Evolutionary conservation across 768 basidiomycete species (phyloP), one percentile per base, ranked within the genome.

Genomic region (Leccinum arenicola): DNA sequence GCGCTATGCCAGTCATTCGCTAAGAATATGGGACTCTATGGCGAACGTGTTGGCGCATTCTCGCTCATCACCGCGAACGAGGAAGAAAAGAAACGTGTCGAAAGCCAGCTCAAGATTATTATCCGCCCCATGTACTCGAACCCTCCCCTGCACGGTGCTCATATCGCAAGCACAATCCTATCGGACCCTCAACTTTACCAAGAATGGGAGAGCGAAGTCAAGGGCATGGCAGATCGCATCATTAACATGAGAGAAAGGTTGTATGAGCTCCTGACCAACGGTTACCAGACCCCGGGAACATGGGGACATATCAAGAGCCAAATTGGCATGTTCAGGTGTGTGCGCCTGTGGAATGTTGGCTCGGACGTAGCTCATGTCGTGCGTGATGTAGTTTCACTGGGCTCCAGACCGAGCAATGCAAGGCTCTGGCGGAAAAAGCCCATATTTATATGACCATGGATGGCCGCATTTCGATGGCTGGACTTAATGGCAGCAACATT

Each of bases 11-110:
- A 99, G 74, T 95, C 92, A 38, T 99, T 97, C 74, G 97, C 97
- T 40, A 99, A 99, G 82, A 98, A 98, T 81, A 96, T 98, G 87
- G 97, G 97, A 55, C 84, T 99, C 45, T 99, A 99, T 72, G 96
- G 95, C 60, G 97, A 98, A 78, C 95, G 97, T 66, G 93, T 94
- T 59, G 97, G 97, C n/a, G 89, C 92, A 5, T 95, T 99, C 80
- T 96, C 95, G 17, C 73, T 99, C 68, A 84, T 83, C 54, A 86
- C 85, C 19, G 69, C 77, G 55, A 82, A 83, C 65, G 77, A 86
- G 50, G 89, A 84, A 63, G 93, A 93, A 76, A 91, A 86, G 75
- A 87, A 85, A 33, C 87, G 93, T 51, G 87, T 98, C 45, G 91
- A 95, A 75, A 92, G 88, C 73, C 97, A 98, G 75, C 77, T 98